Evolutionary conservation across 2,329 filamentous ascomycete genomes (phyloP), one percentile per base, ranked within the genome.

Genomic region (Dactylellina haptotyla): DNA sequence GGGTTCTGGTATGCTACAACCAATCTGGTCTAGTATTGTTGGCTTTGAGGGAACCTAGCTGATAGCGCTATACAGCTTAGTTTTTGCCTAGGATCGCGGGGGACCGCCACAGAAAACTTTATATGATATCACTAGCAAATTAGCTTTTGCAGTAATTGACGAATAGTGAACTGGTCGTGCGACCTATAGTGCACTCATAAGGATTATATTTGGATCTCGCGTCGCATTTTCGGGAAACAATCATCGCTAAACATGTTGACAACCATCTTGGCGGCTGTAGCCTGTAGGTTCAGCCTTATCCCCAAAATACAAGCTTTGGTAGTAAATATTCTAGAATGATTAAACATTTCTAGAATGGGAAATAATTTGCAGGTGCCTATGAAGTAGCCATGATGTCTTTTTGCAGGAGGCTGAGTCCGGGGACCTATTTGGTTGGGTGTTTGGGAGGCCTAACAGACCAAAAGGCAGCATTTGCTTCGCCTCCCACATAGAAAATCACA

Each of bases 311-410:
- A 50, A 50, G 25, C 23, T 50, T 50, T 28, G 8, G 25, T 14
- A 10, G 9, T 20, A 16, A 5, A 5, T 5, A 6, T 50, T 50
- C 45, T 28, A 30, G 23, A 28, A 50, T 4, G 23, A 20, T 20
- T 26, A 50, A 45, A 50, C 16, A 14, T 26, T 10, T 50, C 45
- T 28, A 6, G 28, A 50, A 28, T 5, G 8, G 45, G 45, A 4
- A 50, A 23, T 50, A 50, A 50, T 25, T 50, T 50, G 8, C 45
- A 50, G 45, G 8, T 50, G 45, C 45, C 45, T 50, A 16, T 28
- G 45, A 50, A 46, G 14, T 4, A 25, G 45, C 23, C 6, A 25
- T 25, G 5, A 46, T 34, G 32, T 34, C 14, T 6, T 6, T 34
- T 6, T 34, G 6, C 6, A 14, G 14, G 32, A 34, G 32, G 32